Conservation (phyloP, 1,139 yeast genomes). For the Lodderomyces metapsilosis region DNA sequence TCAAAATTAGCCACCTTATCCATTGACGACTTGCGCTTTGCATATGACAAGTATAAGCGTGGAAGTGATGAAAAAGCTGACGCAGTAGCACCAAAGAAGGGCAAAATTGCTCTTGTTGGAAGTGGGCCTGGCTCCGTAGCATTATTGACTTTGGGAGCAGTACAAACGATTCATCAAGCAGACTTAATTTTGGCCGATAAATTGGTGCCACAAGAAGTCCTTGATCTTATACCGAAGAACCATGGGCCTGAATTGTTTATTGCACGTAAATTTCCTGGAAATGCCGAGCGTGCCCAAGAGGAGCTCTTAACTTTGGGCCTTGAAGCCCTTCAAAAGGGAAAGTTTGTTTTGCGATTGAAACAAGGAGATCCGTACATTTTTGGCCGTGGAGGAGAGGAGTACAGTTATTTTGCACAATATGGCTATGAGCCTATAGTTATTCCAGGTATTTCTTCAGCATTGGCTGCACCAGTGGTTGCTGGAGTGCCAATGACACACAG, state of each 20-base stretch:
- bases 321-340: slow-evolving; percentile 59
- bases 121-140: slow-evolving; percentile 93
- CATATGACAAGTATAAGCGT: slow-evolving; percentile 23
- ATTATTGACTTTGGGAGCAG: slow-evolving; percentile 80
- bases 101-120: slow-evolving; percentile 83
- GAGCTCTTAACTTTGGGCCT: slow-evolving; percentile 75
- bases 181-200: slow-evolving; percentile 89
- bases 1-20: slow-evolving; percentile 56
- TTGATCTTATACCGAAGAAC: slow-evolving; percentile 71
- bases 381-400: slow-evolving; percentile 97
- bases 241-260: slow-evolving; percentile 66
- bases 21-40: slow-evolving; percentile 53
- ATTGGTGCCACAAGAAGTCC: slow-evolving; percentile 83
- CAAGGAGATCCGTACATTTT: slow-evolving; percentile 98
- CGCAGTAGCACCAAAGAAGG: slow-evolving; percentile 5
- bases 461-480: slow-evolving; percentile 86
- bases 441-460: slow-evolving; percentile 89
- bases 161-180: slow-evolving; percentile 76
- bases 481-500: slow-evolving; percentile 90
- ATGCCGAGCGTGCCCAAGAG: slow-evolving; percentile 90
- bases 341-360: slow-evolving; percentile 81
- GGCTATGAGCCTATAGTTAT: slow-evolving; percentile 74
- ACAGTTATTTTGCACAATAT: slow-evolving; percentile 56
- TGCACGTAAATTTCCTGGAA: slow-evolving; percentile 94
- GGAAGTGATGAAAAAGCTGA: slow-evolving; percentile 3